Evolutionary conservation across 768 basidiomycete genomes (phyloP), one percentile per base, ranked within the genome.

Genomic region (Auricularia sp.): DNA sequence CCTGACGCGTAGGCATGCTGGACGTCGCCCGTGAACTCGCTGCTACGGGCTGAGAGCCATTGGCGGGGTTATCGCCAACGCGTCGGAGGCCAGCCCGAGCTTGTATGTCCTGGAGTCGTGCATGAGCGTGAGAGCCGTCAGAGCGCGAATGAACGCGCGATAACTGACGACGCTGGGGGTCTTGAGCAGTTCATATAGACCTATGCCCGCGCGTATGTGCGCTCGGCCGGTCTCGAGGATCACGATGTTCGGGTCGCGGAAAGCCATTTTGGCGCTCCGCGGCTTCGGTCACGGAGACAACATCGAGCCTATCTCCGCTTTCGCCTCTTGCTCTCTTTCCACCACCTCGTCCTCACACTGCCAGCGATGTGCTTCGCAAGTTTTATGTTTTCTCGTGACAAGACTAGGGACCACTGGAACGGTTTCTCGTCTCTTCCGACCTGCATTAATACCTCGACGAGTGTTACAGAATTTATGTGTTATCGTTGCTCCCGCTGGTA

Each of bases 221-320:
- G 88, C 87, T 62, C 87, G 79, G 62, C 85, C 81, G 12, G 87
- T 87, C 75, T 94, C 93, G 72, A 96, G 83, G 74, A 94, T 78
- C 66, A 93, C 81, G 54, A 93, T 81, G 62, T 83, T 87, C 61
- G 89, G 83, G 74, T 94, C 91, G 72, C 91, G 89, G 74, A 92
- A 87, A 44, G 85, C 43, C 72, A 73, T 73, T 8, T 53, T 61
- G 35, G 21, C 7, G 36, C 16, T 36, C 61, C 29, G 53, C 47
- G 47, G 29, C 29, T 29, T 18, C 12, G 39, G 12, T 42, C 39
- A 7, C 39, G 39, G 12, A 42, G 29, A 29, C 29, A 29, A 29
- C 29, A 29, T 29, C 39, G 39, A 5, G 39, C 12, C 8, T 42
- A 42, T 42, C 39, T 42, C 39, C 39, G 39, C 7, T 14, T 42